phyloP scores from a whole-genome alignment of 495 filamentous ascomycete genomes.

The Neurospora sp. region DNA sequence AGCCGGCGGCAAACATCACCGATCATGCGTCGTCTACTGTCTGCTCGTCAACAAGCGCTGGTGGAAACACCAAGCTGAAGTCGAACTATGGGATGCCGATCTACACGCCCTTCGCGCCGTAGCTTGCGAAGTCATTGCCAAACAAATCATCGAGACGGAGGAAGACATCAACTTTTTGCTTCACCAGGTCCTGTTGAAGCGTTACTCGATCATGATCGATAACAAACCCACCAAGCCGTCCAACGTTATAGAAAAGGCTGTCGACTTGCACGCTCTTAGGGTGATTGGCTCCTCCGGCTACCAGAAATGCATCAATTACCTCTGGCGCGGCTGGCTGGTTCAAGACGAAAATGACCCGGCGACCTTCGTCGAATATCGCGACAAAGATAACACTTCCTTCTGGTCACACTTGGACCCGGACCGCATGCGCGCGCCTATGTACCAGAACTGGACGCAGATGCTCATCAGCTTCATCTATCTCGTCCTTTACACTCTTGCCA shows the following conservation, averaged over 20 bases:
- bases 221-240: slow-evolving; percentile 60
- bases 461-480: slow-evolving; percentile 76
- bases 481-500: slow-evolving; percentile 74
- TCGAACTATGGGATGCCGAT: slow-evolving; percentile 87
- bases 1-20: slow-evolving; percentile 68
- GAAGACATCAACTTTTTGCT: slow-evolving; percentile 67
- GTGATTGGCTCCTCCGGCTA: slow-evolving; percentile 90
- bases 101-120: slow-evolving; percentile 67
- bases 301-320: slow-evolving; percentile 80
- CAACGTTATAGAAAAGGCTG: slow-evolving; percentile 84
- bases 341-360: slow-evolving; percentile 85
- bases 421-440: slow-evolving; percentile 81
- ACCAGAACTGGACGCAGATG: slow-evolving; percentile 86
- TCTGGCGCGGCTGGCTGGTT: slow-evolving; percentile 94
- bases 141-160: slow-evolving; percentile 79
- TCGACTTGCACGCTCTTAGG: slow-evolving; percentile 80
- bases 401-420: slow-evolving; percentile 83
- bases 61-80: slow-evolving; percentile 71
- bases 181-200: slow-evolving; percentile 75
- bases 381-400: slow-evolving; percentile 64
- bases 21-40: slow-evolving; percentile 70
- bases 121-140: slow-evolving; percentile 95
- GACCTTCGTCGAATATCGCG: slow-evolving; percentile 72
- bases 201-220: slow-evolving; percentile 71
- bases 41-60: slow-evolving; percentile 82